Evolutionary conservation across 2,329 filamentous ascomycete species (phyloP).

Genomic region (Fonsecaea nubica): DNA sequence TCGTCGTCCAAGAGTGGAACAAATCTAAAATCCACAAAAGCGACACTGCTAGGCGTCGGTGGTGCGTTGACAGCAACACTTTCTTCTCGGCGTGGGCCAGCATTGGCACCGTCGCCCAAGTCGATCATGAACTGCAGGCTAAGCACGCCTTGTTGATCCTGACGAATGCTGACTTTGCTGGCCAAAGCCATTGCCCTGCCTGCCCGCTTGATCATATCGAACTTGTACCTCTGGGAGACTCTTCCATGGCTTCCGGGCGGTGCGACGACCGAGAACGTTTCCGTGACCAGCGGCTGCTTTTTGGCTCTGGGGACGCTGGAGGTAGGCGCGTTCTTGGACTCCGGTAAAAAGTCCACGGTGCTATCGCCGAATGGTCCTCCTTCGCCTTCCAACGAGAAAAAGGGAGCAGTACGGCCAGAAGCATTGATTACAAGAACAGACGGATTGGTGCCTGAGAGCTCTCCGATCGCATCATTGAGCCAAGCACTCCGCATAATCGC

Average conservation of each 20-base stretch:
- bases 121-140: conserved; percentile 98
- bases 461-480: conserved; percentile 59
- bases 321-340: conserved; percentile 50
- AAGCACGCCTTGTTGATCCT: conserved; percentile 86
- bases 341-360: conserved; percentile 65
- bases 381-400: conserved; percentile 74
- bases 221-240: conserved; percentile 82
- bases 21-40: conserved; percentile 56
- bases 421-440: conserved; percentile 72
- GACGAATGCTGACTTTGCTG: conserved; percentile 87
- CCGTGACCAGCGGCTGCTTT: conserved; percentile 51
- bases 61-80: conserved; percentile 20
- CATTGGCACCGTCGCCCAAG: conserved; percentile 63
- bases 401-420: conserved; percentile 66
- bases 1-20: conserved; percentile 54
- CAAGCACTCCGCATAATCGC: conserved; percentile 80
- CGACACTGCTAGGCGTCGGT: conserved; percentile 33
- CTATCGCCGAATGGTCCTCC: conserved; percentile 66
- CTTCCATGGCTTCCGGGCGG: conserved; percentile 64
- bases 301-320: conserved; percentile 44
- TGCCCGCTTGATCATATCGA: conserved; percentile 82
- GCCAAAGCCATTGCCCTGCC: conserved; percentile 91
- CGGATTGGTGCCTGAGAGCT: conserved; percentile 70
- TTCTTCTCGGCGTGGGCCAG: conserved; percentile 27
- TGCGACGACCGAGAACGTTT: conserved; percentile 62